Base-by-base conservation (phyloP, 2,329 filamentous ascomycete species). In the Scedosporium dehoogii region DNA sequence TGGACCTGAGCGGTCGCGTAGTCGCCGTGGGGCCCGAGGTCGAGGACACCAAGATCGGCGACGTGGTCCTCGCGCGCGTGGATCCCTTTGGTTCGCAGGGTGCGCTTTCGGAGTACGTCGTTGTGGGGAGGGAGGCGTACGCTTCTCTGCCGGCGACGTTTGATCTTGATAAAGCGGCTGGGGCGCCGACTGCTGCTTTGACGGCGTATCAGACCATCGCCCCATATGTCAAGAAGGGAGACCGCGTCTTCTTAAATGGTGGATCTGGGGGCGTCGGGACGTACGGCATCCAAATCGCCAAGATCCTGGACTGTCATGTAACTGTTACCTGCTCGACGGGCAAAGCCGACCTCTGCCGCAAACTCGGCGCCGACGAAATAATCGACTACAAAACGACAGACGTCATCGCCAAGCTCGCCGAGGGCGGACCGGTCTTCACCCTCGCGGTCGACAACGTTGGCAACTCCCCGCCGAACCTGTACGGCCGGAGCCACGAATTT, bases 261-360 rank as follows among this genome's bases (percentile, higher is more conserved):
- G 85, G 85, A 0, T 84, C 81, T 0, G 87, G 87, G 1, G 87
- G 86, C 1, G 80, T 79, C 1, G 87, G 87, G 1, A 78, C 80
- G 0, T 87, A 79, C 64, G 81, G 77, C 0, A 83, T 89, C 57
- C 87, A 89, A 68, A 79, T 89, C 25, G 86, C 84, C 6, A 89
- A 89, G 68, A 73, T 76, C 0, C 66, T 85, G 3, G 86, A 85
- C 0, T 86, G 82, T 62, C 76, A 81, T 62, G 86, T 89, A 16
- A 85, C 82, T 0, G 78, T 79, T 0, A 80, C 81, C 1, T 89
- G 86, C 68, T 88, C 85, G 16, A 79, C 78, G 0, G 70, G 71
- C 3, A 90, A 89, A 68, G 73, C 80, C 0, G 76, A 82, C 21
- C 70, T 89, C 1, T 85, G 83, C 69, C 78, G 78, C 64, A 73